Evolutionary conservation across 2,329 filamentous ascomycete species (phyloP).

Genomic region (Fusarium sp.): DNA sequence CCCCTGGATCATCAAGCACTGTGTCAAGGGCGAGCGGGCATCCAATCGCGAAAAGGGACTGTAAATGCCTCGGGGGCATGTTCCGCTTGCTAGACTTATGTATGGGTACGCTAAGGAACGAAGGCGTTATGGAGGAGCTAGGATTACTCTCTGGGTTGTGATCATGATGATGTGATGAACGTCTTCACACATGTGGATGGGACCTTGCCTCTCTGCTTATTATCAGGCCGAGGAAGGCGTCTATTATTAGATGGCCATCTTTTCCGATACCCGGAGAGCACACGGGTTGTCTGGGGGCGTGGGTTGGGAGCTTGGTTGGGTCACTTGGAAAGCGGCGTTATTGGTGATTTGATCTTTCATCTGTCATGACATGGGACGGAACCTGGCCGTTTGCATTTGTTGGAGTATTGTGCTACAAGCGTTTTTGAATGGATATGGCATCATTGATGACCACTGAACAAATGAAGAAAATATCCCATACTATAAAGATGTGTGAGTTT

Average conservation of each 20-base stretch:
- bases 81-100: not conserved
- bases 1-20: conserved; percentile 98
- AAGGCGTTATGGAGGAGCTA: not conserved
- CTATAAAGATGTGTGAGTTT: no score
- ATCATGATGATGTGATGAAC: not conserved
- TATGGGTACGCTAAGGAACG: not conserved
- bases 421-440: conserved; percentile 28
- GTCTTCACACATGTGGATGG: not conserved
- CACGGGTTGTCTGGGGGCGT: not conserved
- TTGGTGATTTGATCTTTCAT: conserved; percentile 21
- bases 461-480: conserved; percentile 21
- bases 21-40: conserved; percentile 71
- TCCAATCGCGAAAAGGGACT: conserved; percentile 59
- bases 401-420: conserved; percentile 38
- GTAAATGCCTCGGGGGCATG: conserved; percentile 8
- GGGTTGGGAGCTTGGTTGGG: not conserved
- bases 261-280: not conserved
- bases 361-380: conserved; percentile 26
- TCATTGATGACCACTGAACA: conserved; percentile 20
- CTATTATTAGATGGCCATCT: not conserved
- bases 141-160: not conserved
- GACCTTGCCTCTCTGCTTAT: not conserved
- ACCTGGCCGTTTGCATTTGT: conserved; percentile 43
- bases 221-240: not conserved
- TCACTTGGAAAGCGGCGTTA: conserved; percentile 28